phyloP scores from a whole-genome alignment of 1,139 yeast species.

The Yamadazyma sp. region DNA sequence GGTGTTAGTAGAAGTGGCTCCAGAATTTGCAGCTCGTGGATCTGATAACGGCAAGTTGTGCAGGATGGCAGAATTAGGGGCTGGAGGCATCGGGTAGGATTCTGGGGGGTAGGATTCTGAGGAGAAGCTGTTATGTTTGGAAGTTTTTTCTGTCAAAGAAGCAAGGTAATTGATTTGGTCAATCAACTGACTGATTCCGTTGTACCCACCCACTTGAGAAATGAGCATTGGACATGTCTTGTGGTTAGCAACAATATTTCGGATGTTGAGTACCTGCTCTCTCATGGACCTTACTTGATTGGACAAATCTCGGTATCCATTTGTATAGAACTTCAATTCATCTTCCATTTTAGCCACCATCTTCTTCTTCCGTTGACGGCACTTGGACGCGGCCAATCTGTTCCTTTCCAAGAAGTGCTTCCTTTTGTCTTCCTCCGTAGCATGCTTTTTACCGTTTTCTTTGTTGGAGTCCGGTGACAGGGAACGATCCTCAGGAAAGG shows the following conservation, averaged over 20 bases:
- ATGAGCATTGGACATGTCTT: conserved; percentile 39
- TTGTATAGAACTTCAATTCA: conserved; percentile 65
- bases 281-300: conserved; percentile 57
- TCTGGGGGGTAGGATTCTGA: conserved; percentile 5
- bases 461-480: conserved; percentile 12
- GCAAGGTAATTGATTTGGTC: conserved; percentile 29
- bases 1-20: conserved; percentile 10
- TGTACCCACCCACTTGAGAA: conserved; percentile 40
- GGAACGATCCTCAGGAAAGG: conserved; percentile 4
- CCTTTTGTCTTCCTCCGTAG: conserved; percentile 56
- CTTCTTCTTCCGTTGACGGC: conserved; percentile 93
- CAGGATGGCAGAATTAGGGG: conserved; percentile 13
- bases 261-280: conserved; percentile 57
- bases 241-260: conserved; percentile 38
- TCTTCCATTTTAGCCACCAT: conserved; percentile 81
- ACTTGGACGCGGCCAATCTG: conserved; percentile 92
- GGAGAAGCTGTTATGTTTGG: neutral
- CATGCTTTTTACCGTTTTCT: conserved; percentile 12
- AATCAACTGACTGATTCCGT: conserved; percentile 31
- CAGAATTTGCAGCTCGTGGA: conserved; percentile 12
- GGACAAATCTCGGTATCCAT: conserved; percentile 69
- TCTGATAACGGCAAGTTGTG: conserved; percentile 13
- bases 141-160: conserved; percentile 18
- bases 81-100: conserved; percentile 12
- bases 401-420: conserved; percentile 85